Conservation (phyloP, 2,329 filamentous ascomycete species). For the Botrytis deweyae region DNA sequence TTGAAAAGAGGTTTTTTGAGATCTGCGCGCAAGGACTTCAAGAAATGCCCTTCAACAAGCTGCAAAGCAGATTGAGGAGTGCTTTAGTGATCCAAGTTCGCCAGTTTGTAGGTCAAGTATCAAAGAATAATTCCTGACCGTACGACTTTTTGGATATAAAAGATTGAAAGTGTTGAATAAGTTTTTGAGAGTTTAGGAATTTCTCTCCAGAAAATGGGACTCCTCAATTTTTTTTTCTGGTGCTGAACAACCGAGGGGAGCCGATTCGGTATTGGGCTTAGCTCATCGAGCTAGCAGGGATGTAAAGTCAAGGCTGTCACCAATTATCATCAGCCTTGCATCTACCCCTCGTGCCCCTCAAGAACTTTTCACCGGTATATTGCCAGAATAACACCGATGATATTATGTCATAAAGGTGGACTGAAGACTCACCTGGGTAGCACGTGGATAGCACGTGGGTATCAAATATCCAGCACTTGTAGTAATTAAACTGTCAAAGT, state of each 20-base stretch:
- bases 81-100: conserved; percentile 18
- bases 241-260: conserved; percentile 13
- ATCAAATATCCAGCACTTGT: not conserved
- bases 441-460: not conserved
- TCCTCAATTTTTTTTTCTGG: conserved; percentile 9
- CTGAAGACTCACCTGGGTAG: not conserved
- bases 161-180: not conserved
- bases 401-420: not conserved
- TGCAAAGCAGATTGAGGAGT: conserved; percentile 26
- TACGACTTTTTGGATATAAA: not conserved
- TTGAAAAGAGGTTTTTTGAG: not conserved
- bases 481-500: not conserved
- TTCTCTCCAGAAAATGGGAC: conserved; percentile 1
- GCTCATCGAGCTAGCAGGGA: not conserved
- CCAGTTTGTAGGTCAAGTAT: conserved; percentile 17
- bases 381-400: not conserved
- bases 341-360: conserved; percentile 3
- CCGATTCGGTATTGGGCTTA: conserved; percentile 1
- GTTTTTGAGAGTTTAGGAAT: conserved; percentile 2
- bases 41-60: conserved; percentile 25
- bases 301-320: not conserved
- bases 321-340: conserved; percentile 4
- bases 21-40: conserved; percentile 4
- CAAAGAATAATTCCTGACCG: not conserved
- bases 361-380: conserved; percentile 1